phyloP scores from a whole-genome alignment of 2,329 filamentous ascomycete species.

The Neoscytalidium dimidiatum region DNA sequence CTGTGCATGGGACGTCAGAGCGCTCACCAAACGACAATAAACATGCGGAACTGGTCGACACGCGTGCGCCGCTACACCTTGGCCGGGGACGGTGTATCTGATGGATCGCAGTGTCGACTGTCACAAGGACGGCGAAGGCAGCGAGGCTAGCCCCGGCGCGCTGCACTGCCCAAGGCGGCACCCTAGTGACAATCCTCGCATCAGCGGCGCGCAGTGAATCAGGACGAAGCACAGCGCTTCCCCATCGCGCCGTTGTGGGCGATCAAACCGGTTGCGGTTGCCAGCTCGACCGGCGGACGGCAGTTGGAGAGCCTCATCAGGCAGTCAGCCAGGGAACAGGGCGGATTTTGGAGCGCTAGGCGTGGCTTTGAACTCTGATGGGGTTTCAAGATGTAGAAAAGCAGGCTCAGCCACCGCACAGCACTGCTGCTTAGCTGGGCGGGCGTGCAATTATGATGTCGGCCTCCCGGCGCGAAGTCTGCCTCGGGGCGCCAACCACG shows the following conservation, averaged over 20 bases:
- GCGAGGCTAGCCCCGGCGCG: background rate
- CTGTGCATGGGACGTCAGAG: background rate
- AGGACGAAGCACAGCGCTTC: background rate
- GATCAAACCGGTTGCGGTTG: conserved; percentile 11
- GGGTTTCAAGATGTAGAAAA: conserved; percentile 10
- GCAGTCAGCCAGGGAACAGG: background rate
- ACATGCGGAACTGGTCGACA: background rate
- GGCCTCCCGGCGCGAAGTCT: background rate
- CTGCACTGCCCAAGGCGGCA: background rate
- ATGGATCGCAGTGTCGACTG: background rate
- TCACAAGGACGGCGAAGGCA: background rate
- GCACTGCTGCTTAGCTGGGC: background rate
- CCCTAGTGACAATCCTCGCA: conserved; percentile 9
- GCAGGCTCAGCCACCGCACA: conserved; percentile 5
- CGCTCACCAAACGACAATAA: background rate
- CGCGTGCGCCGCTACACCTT: background rate
- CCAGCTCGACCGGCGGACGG: background rate
- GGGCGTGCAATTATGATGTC: background rate
- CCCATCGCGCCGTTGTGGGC: background rate
- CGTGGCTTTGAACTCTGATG: conserved; percentile 13
- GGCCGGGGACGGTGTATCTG: background rate
- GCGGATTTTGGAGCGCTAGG: conserved; percentile 4
- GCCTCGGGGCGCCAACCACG: background rate
- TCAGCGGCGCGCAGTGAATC: background rate
- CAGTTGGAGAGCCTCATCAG: conserved; percentile 12